Percentiles rank a stretch among this genome's conserved stretches.
Evolutionary conservation across 2,329 filamentous ascomycete species (phyloP).

Genomic region (Trichoderma koningiopsis): DNA sequence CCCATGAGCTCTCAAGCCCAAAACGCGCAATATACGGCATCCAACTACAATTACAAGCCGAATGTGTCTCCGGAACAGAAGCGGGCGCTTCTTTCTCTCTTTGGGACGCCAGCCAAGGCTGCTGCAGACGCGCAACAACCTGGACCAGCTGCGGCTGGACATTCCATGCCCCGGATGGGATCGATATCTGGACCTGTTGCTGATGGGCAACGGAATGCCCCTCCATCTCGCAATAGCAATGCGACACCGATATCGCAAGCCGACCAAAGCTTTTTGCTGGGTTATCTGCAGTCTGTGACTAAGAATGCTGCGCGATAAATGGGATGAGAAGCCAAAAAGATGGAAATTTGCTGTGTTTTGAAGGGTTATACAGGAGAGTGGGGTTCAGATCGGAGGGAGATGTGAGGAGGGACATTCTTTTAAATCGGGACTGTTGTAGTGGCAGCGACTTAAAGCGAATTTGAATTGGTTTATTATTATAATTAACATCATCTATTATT

Average conservation of each 20-base stretch:
- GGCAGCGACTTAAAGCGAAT: neutral
- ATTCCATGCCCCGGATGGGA: slow-evolving; percentile 42
- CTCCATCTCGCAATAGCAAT: slow-evolving; percentile 48
- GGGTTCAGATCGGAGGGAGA: neutral
- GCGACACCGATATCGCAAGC: slow-evolving; percentile 65
- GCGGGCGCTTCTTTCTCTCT: slow-evolving; percentile 59
- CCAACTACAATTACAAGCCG: slow-evolving; percentile 28
- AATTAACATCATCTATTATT: neutral
- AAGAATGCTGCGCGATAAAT: slow-evolving; percentile 42
- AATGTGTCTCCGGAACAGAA: slow-evolving; percentile 40
- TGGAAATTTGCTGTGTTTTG: neutral
- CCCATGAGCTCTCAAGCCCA: slow-evolving; percentile 5
- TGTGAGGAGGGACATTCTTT: neutral
- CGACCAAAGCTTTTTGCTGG: slow-evolving; percentile 75
- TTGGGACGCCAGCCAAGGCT: slow-evolving; percentile 50
- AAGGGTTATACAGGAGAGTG: neutral
- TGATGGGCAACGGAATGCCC: slow-evolving; percentile 32
- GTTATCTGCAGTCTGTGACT: slow-evolving; percentile 66
- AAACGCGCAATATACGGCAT: neutral
- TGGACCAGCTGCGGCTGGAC: slow-evolving; percentile 26
- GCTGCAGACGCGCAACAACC: slow-evolving; percentile 3
- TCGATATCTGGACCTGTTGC: slow-evolving; percentile 48
- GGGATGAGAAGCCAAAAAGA: neutral
- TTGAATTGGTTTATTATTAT: neutral
- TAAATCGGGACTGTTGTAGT: neutral